These are phyloP conservation scores for Zygotorulaspora florentina DNA, from an alignment of 805 yeast genomes.

Conservation along the genomic window DNA sequence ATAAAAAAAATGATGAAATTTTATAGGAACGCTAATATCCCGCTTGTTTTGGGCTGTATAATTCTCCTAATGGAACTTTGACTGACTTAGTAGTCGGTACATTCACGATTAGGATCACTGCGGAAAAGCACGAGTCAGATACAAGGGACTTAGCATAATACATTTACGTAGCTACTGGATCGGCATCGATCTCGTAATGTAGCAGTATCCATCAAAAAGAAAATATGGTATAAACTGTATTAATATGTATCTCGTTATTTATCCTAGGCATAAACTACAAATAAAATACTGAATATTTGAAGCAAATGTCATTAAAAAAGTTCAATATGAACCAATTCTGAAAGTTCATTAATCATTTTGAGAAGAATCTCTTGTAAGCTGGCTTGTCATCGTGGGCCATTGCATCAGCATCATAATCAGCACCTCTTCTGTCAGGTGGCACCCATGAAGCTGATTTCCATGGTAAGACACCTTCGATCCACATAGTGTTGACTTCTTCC, in stretches of 20 bases:
- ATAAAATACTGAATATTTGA: background rate
- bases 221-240: background rate
- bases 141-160: too few relatives aligned
- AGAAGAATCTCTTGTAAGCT: conserved; percentile 18
- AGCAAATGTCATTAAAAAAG: background rate
- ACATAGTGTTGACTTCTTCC: conserved; percentile 71
- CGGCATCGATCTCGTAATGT: too few relatives aligned
- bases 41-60: too few relatives aligned
- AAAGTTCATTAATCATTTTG: background rate
- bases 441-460: conserved; percentile 47
- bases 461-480: conserved; percentile 38
- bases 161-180: too few relatives aligned
- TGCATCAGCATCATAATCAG: conserved; percentile 25
- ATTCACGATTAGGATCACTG: too few relatives aligned
- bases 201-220: too few relatives aligned
- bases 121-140: too few relatives aligned
- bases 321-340: background rate
- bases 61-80: too few relatives aligned
- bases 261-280: background rate
- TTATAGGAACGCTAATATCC: too few relatives aligned
- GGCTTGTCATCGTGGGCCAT: conserved; percentile 28
- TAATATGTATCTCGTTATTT: background rate
- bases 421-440: conserved; percentile 40
- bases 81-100: too few relatives aligned
- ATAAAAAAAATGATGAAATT: too few relatives aligned